phyloP scores from a whole-genome alignment of 257 asterid species.

The Cordia subcordata region DNA sequence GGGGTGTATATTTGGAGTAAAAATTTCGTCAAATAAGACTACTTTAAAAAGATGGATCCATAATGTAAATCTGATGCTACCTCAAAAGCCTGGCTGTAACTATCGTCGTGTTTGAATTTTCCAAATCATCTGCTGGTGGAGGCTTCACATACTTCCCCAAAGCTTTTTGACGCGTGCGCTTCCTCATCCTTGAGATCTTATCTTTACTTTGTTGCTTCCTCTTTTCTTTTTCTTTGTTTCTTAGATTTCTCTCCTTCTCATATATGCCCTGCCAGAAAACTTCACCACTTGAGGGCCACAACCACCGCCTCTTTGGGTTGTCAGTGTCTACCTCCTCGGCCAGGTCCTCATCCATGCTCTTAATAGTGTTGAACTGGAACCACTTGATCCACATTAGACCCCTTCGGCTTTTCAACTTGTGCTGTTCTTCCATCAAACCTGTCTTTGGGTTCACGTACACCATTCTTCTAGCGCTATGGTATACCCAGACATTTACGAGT shows the following conservation, averaged over 20 bases:
- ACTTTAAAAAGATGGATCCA: conserved; percentile 1
- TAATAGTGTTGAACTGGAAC: conserved; percentile 70
- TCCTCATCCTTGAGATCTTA: conserved; percentile 65
- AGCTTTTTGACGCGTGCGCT: conserved; percentile 64
- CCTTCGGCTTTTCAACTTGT: conserved; percentile 48
- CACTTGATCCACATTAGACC: conserved; percentile 93
- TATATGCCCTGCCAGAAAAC: conserved; percentile 74
- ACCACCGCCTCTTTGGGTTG: conserved; percentile 52
- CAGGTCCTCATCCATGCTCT: conserved; percentile 83
- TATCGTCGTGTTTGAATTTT: conserved; percentile 32
- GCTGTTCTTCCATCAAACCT: conserved; percentile 79
- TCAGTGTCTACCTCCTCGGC: conserved; percentile 82
- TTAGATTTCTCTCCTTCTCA: conserved; percentile 60
- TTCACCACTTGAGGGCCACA: conserved; percentile 96
- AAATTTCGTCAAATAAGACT: conserved; percentile 13
- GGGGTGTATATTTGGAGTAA: background rate
- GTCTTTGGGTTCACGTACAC: conserved; percentile 70
- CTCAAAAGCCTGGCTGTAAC: conserved; percentile 17
- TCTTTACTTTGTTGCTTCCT: conserved; percentile 65
- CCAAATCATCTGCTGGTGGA: conserved; percentile 36
- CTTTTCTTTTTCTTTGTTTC: conserved; percentile 63
- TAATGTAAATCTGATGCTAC: conserved; percentile 23
- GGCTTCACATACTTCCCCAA: conserved; percentile 89
- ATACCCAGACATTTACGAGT: conserved; percentile 89
- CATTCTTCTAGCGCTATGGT: conserved; percentile 85